These are phyloP conservation scores for Penicillium steckii DNA, from an alignment of 495 filamentous ascomycete species.

Conservation along the genomic window DNA sequence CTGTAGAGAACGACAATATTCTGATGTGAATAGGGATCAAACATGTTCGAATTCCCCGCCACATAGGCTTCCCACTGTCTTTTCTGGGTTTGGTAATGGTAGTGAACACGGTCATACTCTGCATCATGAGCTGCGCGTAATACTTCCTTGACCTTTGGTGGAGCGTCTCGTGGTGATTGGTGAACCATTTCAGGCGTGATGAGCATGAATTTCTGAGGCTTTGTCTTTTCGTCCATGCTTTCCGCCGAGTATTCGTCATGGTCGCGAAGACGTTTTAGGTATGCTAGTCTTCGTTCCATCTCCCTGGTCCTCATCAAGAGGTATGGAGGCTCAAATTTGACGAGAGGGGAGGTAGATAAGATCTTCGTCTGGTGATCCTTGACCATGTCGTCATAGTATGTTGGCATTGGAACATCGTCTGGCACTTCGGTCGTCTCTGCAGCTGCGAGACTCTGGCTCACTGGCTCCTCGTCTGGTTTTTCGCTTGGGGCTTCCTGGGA, in stretches of 20 bases:
- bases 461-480: slow-evolving; percentile 12
- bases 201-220: slow-evolving; percentile 73
- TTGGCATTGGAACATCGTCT: slow-evolving; percentile 85
- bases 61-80: slow-evolving; percentile 94
- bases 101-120: slow-evolving; percentile 91
- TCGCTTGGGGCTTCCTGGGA: slow-evolving; percentile 16
- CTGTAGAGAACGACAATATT: slow-evolving; percentile 95
- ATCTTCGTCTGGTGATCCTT: slow-evolving; percentile 88
- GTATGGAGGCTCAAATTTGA: slow-evolving; percentile 91
- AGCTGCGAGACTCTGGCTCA: slow-evolving; percentile 15
- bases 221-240: slow-evolving; percentile 55
- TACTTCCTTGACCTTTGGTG: slow-evolving; percentile 86
- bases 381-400: slow-evolving; percentile 92
- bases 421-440: slow-evolving; percentile 61
- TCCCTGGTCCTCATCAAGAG: slow-evolving; percentile 87
- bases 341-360: slow-evolving; percentile 94
- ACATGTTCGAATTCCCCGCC: slow-evolving; percentile 76
- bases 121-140: slow-evolving; percentile 91
- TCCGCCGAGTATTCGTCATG: slow-evolving; percentile 61
- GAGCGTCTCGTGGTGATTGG: slow-evolving; percentile 68
- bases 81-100: slow-evolving; percentile 93
- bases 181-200: slow-evolving; percentile 96
- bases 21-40: slow-evolving; percentile 92
- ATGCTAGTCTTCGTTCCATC: slow-evolving; percentile 77
- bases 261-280: slow-evolving; percentile 78